Base-by-base conservation (phyloP, 2,329 filamentous ascomycete species). In the Microcyclosporella mali region DNA sequence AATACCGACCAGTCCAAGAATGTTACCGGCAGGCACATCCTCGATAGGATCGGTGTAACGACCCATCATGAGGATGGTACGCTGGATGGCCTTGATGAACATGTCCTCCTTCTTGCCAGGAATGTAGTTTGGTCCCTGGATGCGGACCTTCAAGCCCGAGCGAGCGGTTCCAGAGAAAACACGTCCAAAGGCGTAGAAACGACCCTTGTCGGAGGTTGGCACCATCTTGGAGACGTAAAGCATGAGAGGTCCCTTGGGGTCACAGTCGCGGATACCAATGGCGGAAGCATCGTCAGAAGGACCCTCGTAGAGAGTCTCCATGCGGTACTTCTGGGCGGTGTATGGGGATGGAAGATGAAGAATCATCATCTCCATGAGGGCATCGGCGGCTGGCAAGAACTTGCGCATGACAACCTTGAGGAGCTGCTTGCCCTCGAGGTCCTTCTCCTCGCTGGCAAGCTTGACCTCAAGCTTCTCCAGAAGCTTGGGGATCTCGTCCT, bases 151-250 rank as follows among this genome's bases (percentile, higher is more conserved):
- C 65, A 97, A 79, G 77, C 92, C 92, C 60, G 92, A 97, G 66
- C 79, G 79, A 77, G 95, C 92, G 69, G 89, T 97, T 85, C 92
- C 92, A 62, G 92, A 78, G 81, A 97, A 98, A 75, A 98, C 92
- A 94, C 92, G 92, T 76, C 92, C 92, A 77, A 98, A 98, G 71
- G 92, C 92, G 78, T 95, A 98, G 88, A 98, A 98, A 76, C 92
- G 90, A 74, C 92, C 92, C 85, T 95, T 97, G 69, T 98, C 92
- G 64, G 88, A 94, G 61, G 92, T 98, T 65, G 92, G 92, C 67
- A 98, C 92, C 92, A 98, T 98, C 88, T 98, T 98, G 72, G 92
- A 98, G 71, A 98, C 89, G 85, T 98, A 98, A 61, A 97, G 80
- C 92, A 98, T 98, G 73, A 98, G 92, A 65, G 90, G 87, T 70